Base-by-base conservation (phyloP, 2,329 filamentous ascomycete species). In the Madurella fahalii region DNA sequence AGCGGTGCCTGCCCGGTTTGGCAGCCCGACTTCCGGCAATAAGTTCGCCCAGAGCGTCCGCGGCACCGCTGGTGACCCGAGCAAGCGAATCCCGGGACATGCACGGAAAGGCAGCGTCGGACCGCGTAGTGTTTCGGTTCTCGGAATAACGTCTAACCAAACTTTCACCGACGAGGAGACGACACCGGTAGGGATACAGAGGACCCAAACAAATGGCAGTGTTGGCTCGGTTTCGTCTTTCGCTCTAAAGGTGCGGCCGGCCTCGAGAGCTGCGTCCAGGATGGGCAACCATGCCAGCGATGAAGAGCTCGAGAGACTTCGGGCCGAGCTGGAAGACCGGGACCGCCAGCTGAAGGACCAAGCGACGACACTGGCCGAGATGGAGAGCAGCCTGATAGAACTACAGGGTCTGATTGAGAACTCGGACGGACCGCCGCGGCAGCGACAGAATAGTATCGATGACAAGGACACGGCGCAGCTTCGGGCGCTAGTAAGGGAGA, bases 341-440 rank as follows among this genome's bases (percentile, higher is more conserved):
- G 91, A 97, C 63, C 83, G 80, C 61, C 90, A 96, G 68, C 75
- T 99, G n/a, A 87, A 86, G 63, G 94, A 96, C 42, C 94, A 99
- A 70, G 85, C 90, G 2, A 76, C 83, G 4, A 89, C 86, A 16
- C 74, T 99, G 50, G 80, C 85, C 13, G 94, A 99, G 63, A 96
- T 99, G 87, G 93, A 99, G 67, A 82, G 80, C 56, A 93, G 86
- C 58, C 75, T 96, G 45, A 84, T 84, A n/a, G 92, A 96, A 68
- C 77, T 96, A 16, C 78, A 81, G 62, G 69, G 79, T 17, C 73
- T 95, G 31, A 86, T 95, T 66, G 86, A 79, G 71, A 77, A 76
- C 68, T 72, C 75, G 58, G 75, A 79, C 54, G 68, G 73, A 55
- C 68, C 72, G 62, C 58, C 63, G 45, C 55, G 40, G 11, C 40